Evolutionary conservation across 164 flowering plant species (phyloP).

Genomic region (Stephania cephalantha): DNA sequence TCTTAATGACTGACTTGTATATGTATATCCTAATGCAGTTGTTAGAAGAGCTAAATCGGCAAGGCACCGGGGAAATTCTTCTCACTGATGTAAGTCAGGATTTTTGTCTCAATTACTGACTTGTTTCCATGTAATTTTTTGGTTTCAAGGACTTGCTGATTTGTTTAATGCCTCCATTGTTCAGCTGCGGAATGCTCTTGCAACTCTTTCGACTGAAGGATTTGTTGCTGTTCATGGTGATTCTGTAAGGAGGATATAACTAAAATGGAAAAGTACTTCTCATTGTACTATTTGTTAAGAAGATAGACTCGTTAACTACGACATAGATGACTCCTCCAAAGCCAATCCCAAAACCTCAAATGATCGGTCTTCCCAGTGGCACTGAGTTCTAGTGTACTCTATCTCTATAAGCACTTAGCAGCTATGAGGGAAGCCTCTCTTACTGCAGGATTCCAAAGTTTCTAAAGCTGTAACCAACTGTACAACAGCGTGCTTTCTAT

Average conservation of each 20-base stretch:
- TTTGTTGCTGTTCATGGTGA: conserved; percentile 70
- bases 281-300: not conserved
- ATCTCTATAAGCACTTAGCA: too few species aligned
- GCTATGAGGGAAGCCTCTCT: too few species aligned
- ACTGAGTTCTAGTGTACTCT: not conserved
- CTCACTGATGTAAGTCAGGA: conserved; percentile 63
- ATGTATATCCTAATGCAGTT: conserved; percentile 33
- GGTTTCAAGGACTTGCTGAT: not conserved
- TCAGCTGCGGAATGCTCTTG: conserved; percentile 73
- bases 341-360: not conserved
- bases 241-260: conserved; percentile 62
- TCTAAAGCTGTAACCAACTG: too few species aligned
- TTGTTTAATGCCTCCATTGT: not conserved
- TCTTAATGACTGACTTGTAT: not conserved
- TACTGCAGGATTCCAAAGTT: too few species aligned
- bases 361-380: not conserved
- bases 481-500: too few species aligned
- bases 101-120: not conserved
- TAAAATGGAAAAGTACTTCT: not conserved
- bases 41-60: conserved; percentile 80
- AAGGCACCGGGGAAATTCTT: conserved; percentile 56
- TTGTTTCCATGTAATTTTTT: not conserved
- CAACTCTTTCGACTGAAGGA: conserved; percentile 81
- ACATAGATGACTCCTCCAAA: not conserved
- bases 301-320: too few species aligned